Base-by-base conservation (phyloP, 306 rosid species). In the Vigna unguiculata region DNA sequence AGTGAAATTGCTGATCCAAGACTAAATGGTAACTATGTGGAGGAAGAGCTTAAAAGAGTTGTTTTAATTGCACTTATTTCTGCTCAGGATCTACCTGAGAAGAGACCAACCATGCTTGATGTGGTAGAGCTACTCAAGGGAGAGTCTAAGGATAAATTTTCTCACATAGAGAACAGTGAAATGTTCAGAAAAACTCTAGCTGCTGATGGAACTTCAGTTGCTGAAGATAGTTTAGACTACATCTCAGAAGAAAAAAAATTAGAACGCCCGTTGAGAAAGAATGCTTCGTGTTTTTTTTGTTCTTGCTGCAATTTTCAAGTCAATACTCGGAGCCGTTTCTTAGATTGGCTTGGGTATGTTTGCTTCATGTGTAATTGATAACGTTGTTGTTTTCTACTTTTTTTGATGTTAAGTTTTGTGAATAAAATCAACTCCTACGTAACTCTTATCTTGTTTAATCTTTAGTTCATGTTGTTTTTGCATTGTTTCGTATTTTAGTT, bases 121-220 rank as follows among this genome's bases (percentile, higher is more conserved):
- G 96, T 86, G 81, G 85, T 93, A 12, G 92, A 92, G 80, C 83
- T 93, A 7, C 83, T 93, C 51, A 91, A 88, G 80, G 98, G 93
- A 81, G 89, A 83, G 67, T 81, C 91, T 4, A 88, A 84, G 47
- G 93, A 85, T 69, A 85, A 89, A 79, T 17, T 88, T 7, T 69
- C 87, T 54, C 60, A 82, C 57, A 66, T 89, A 62, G 97, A 89
- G 78, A 84, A 83, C 41, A 81, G 83, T 76, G 95, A 91, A 69
- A 51, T 51, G 57, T 17, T 51, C 57, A 51, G 22, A 77, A 86
- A 48, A 53, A 60, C 76, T 45, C 78, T 49, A 46, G 58, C 73
- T 43, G 75, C 41, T 66, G 85, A 82, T 52, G 87, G 66, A 24
- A 25, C 53, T 59, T 30, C 80, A 20, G 80, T 47, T 12, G 81